Evolutionary conservation across 164 flowering plant genomes (phyloP), one percentile per base, ranked within the genome.

Genomic region (Cinnamomum micranthum): DNA sequence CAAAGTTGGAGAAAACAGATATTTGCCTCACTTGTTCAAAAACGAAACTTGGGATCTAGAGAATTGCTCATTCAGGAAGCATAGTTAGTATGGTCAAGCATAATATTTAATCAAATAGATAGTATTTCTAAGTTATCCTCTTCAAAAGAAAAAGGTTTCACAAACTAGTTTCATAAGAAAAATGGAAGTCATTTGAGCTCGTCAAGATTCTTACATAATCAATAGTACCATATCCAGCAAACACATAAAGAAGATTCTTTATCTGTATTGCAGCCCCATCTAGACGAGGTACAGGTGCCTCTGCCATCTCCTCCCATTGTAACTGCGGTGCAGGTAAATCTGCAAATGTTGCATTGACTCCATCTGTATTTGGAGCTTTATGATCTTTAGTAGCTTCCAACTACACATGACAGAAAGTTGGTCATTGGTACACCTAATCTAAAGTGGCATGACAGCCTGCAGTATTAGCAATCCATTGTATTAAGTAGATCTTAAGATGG

Each of bases 261-360:
- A 94, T 91, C 85, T 94, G 98, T 28, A 92, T 74, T 0, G 97
- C 86, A 0, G 88, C 84, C 12, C 97, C 98, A 76, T 95, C 97
- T 14, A 95, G 92, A 65, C 97, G 94, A 27, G 97, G 97, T 69
- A 92, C 98, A 11, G 95, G 94, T 50, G 97, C 91, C 2, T 87
- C 28, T 22, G 86, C 80, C 94, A 94, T 90, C 82, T 87, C 76
- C 85, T 92, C 94, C 97, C 98, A 94, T 81, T 87, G 52, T 55
- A 89, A 77, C 15, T 87, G 82, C 0, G 95, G 97, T 50, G 89
- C 98, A 50, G 89, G 87, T 76, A 94, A 72, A 85, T 94, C 98
- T 24, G 93, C 90, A 85, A 77, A 92, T 28, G 97, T 91, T 24
- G 85, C 89, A 67, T 72, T 72, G 25, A 65, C n/a, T 58, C 28